Percentiles rank a stretch among this genome's conserved stretches.
These are phyloP conservation scores for Cercospora brassicicola DNA, from an alignment of 2,329 filamentous ascomycete species.

Conservation along the genomic window DNA sequence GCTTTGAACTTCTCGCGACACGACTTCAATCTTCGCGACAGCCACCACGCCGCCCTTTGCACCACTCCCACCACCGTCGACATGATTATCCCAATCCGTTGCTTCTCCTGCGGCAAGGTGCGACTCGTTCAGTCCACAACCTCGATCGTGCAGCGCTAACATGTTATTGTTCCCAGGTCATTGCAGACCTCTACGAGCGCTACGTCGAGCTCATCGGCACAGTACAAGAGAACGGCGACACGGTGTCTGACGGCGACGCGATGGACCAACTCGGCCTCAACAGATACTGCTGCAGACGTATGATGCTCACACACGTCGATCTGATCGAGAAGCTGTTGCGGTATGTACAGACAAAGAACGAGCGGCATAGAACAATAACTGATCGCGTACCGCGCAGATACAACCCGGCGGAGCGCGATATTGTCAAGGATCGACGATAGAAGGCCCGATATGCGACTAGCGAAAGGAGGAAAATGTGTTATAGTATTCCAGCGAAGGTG, in stretches of 20 bases:
- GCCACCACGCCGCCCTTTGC: neutral
- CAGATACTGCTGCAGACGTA: conserved; percentile 96
- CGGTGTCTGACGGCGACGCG: conserved; percentile 66
- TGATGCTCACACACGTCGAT: conserved; percentile 99
- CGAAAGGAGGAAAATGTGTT: neutral
- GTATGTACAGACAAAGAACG: conserved; percentile 53
- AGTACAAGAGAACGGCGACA: conserved; percentile 69
- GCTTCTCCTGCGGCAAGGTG: conserved; percentile 99
- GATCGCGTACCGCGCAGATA: conserved; percentile 29
- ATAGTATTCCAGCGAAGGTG: conserved; percentile 8
- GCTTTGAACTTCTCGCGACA: conserved; percentile 3
- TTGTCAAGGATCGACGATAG: conserved; percentile 33
- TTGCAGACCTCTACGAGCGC: conserved; percentile 94
- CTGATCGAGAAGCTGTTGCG: conserved; percentile 97
- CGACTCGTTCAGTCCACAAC: neutral
- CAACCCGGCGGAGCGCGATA: conserved; percentile 43
- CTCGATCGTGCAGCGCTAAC: conserved; percentile 5
- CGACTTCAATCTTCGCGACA: conserved; percentile 15
- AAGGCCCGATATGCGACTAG: neutral
- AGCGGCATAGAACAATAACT: conserved; percentile 6
- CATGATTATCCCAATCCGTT: conserved; percentile 99
- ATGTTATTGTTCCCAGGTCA: conserved; percentile 64
- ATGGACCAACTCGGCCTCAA: conserved; percentile 93
- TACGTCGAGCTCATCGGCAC: conserved; percentile 88
- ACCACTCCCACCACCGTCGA: conserved; percentile 41